A percentile compares a stretch with the other conserved stretches of the same genome.
These are phyloP conservation scores for Cydonia oblonga DNA, from an alignment of 331 rosid species.

Conservation along the genomic window DNA sequence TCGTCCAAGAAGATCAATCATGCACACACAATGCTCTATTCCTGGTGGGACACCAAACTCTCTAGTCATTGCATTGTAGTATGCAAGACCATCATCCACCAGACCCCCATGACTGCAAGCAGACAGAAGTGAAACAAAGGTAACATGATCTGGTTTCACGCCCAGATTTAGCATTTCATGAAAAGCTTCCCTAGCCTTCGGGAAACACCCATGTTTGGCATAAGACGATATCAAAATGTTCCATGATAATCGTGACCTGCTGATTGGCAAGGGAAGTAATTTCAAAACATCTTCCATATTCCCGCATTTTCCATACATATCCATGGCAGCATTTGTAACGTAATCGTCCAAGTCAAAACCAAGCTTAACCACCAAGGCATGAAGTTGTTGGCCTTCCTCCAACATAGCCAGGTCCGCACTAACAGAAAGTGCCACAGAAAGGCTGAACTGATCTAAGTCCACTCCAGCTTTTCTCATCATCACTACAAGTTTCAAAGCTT, in stretches of 20 bases:
- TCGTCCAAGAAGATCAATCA: conserved; percentile 90
- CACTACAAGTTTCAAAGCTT: conserved; percentile 52
- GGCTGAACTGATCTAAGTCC: conserved; percentile 68
- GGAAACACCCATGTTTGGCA: conserved; percentile 70
- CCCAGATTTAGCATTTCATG: conserved; percentile 64
- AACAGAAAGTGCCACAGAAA: conserved; percentile 58
- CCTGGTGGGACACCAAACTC: conserved; percentile 41
- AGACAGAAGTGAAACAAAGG: conserved; percentile 83
- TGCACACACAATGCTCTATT: conserved; percentile 81
- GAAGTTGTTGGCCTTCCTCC: conserved; percentile 89
- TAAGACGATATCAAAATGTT: conserved; percentile 73
- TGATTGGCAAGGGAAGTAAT: conserved; percentile 41
- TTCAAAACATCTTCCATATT: conserved; percentile 60
- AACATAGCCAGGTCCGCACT: conserved; percentile 68
- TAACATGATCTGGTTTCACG: conserved; percentile 65
- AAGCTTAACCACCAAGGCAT: conserved; percentile 53
- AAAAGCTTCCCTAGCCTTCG: conserved; percentile 57
- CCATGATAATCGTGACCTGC: conserved; percentile 72
- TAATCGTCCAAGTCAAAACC: conserved; percentile 59
- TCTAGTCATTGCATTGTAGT: conserved; percentile 53
- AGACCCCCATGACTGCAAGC: conserved; percentile 90
- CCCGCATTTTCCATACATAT: conserved; percentile 95
- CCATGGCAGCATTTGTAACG: conserved; percentile 69
- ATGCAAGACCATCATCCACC: conserved; percentile 79
- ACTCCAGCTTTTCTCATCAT: conserved; percentile 52